phyloP scores from a whole-genome alignment of 352 stramenopile genomes.

The Lagenidium giganteum region DNA sequence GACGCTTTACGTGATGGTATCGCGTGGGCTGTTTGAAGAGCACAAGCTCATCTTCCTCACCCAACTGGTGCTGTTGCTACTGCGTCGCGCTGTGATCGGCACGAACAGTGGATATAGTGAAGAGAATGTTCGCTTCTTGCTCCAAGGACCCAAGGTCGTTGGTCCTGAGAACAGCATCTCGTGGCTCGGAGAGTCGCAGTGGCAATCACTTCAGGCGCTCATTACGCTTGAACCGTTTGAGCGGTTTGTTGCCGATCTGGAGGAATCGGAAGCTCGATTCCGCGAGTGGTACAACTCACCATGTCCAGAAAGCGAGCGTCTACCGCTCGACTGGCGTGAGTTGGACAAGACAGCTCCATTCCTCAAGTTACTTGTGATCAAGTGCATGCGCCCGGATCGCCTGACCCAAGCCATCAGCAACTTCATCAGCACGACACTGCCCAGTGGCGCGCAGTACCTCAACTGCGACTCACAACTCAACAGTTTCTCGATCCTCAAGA shows the following conservation, averaged over 20 bases:
- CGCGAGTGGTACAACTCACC: constrained; percentile 89
- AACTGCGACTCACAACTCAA: constrained; percentile 90
- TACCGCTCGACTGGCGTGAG: constrained; percentile 90
- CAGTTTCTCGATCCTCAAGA: constrained; percentile 93
- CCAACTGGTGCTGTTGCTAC: constrained; percentile 80
- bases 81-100: constrained; percentile 62
- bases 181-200: constrained; percentile 85
- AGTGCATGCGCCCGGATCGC: constrained; percentile 92
- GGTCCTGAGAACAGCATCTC: constrained; percentile 67
- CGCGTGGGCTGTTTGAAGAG: constrained; percentile 88
- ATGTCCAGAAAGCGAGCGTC: constrained; percentile 83
- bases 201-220: constrained; percentile 76
- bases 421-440: constrained; percentile 87
- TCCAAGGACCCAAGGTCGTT: constrained; percentile 66
- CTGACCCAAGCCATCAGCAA: constrained; percentile 91
- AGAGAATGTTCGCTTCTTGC: constrained; percentile 71
- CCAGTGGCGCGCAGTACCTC: constrained; percentile 74
- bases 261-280: constrained; percentile 88
- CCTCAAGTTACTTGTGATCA: constrained; percentile 92
- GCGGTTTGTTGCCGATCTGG: constrained; percentile 79
- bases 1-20: constrained; percentile 89
- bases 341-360: constrained; percentile 88
- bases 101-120: constrained; percentile 65
- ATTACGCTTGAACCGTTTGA: constrained; percentile 82
- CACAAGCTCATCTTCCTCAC: constrained; percentile 89